A percentile compares a stretch with the other conserved stretches of the same genome.
Conservation (phyloP, 768 basidiomycete genomes). For the Ramaria rubella region DNA sequence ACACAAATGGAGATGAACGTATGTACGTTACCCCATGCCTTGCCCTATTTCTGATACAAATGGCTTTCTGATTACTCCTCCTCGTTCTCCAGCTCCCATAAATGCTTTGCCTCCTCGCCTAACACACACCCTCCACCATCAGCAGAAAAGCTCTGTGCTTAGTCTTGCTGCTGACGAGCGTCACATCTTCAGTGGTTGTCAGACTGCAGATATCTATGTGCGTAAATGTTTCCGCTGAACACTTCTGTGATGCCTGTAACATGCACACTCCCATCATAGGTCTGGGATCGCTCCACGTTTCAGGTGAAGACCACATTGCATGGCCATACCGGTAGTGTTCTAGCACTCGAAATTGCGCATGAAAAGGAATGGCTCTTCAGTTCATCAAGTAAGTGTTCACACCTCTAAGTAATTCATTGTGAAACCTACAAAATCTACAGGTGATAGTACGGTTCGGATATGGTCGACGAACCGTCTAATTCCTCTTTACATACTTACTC, state of each 20-base stretch:
- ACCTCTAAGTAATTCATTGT: neutral
- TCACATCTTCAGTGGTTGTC: slow-evolving; percentile 80
- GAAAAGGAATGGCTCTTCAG: slow-evolving; percentile 85
- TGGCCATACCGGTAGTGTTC: slow-evolving; percentile 81
- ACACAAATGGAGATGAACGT: neutral
- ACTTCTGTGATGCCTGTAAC: neutral
- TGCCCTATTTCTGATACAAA: neutral
- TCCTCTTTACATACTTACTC: slow-evolving; percentile 65
- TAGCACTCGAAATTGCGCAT: slow-evolving; percentile 68
- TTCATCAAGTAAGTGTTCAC: slow-evolving; percentile 60
- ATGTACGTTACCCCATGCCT: slow-evolving; percentile 8
- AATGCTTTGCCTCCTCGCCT: slow-evolving; percentile 38
- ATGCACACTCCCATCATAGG: no score
- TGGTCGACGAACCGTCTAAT: slow-evolving; percentile 71
- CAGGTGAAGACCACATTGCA: slow-evolving; percentile 59
- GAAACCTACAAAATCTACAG: slow-evolving; percentile 31
- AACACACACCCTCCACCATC: slow-evolving; percentile 58
- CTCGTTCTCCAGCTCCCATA: slow-evolving; percentile 1
- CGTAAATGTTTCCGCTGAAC: no score
- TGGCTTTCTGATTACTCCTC: neutral
- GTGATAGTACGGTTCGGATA: slow-evolving; percentile 84
- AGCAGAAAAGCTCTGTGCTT: slow-evolving; percentile 62
- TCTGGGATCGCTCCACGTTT: slow-evolving; percentile 76
- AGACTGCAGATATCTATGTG: slow-evolving; percentile 71
- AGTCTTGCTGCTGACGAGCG: slow-evolving; percentile 65